Evolutionary conservation across 495 filamentous ascomycete species (phyloP), one percentile per base, ranked within the genome.

Genomic region (Astrothelium macrocarpum): DNA sequence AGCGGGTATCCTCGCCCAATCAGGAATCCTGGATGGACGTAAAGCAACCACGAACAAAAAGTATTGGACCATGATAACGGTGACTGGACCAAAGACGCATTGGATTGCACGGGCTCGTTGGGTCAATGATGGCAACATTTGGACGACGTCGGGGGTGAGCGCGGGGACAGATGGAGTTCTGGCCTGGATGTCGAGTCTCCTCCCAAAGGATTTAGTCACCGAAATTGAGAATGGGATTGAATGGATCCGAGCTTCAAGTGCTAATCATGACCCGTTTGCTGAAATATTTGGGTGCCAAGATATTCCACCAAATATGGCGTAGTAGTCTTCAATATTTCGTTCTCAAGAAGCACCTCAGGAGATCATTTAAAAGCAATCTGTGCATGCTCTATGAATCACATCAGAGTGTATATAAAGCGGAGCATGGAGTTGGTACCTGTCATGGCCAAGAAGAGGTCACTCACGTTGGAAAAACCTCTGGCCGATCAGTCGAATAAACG

Each of bases 161-260:
- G 81, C 83, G n/a, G 87, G 86, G 0, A 84, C 87, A n/a, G 87
- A 90, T 77, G 77, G 81, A 43, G 82, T 77, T 59, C 77, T 78
- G 66, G 82, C 83, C 1, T 85, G 79, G 66, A 68, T 85, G 16
- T 72, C 53, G 25, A 66, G 74, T 18, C 65, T 78, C 28, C 84
- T 74, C 70, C 79, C 81, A 10, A 62, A 70, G 66, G 68, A 73
- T 20, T 46, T 64, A n/a, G 71, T 70, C 31, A 56, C 64, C 3
- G 36, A 62, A n/a, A 45, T 80, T 18, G 65, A 69, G 32, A 58
- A 59, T 31, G 32, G 29, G 2, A 69, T 72, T 23, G 78, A 79
- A 68, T 78, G 75, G 68, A 68, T 70, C 59, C 60, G 77, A 14
- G 68, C 71, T 59, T 59, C 4, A 32, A 71, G 76, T 62, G 0